Evolutionary conservation across 768 basidiomycete species (phyloP), one percentile per base, ranked within the genome.

Genomic region (Sarcodon sp.): DNA sequence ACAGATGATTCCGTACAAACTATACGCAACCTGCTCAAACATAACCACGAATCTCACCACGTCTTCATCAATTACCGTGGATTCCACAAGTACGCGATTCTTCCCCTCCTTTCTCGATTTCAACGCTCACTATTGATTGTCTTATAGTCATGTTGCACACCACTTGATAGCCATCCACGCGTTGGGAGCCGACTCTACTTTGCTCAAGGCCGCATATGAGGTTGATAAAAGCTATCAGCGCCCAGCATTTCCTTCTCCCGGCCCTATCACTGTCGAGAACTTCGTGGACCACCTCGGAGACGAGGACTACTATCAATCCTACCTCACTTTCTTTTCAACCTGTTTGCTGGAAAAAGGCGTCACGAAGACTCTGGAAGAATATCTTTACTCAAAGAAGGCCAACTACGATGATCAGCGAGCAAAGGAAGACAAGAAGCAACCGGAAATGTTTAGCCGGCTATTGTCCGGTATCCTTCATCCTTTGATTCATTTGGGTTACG

Each of bases 401-500:
- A 59, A 61, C 33, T 18, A 56, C 6, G 50, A 53, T 9, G 55
- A 49, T 3, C 7, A 27, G 13, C 38, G 47, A 0, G 55, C 37
- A 4, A 53, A 50, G 27, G 52, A 47, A 27, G 52, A 47, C 15
- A 55, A 57, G 27, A 51, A 50, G 41, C 68, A 73, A 27, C 76
- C 76, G 0, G 62, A 69, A 50, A 79, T 85, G 78, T 55, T 84
- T 11, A 69, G 66, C 39, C 71, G 81, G 9, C 70, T 79, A 51
- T 35, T 80, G 12, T 67, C 68, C 1, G 80, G 78, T 2, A 55
- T 81, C 7, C 27, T 85, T 4, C 83, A 87, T 54, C 77, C 83
- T 0, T 48, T 83, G 36, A 83, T 86, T 41, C 79, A 84, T 53
- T 53, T 64, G 3, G 82, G 79, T 11, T 75, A 76, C 59, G 82